Base-by-base conservation (phyloP, 148 eudicot species). In the Suaeda aralocaspica region DNA sequence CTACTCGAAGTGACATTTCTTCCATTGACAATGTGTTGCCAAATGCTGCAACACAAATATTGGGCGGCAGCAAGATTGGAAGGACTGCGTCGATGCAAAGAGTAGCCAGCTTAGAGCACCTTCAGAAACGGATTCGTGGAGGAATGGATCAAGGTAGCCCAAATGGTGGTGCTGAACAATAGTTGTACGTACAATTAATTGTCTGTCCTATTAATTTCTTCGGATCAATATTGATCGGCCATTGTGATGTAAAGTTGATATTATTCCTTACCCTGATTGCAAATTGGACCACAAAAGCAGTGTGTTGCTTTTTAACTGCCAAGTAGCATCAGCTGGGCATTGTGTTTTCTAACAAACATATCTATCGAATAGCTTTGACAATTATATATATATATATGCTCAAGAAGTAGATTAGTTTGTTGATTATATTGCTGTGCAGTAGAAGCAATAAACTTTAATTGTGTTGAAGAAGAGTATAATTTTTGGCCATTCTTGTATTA, bases 101-200 rank as follows among this genome's bases (percentile, higher is more conserved):
- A 72, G 97, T 88, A 64, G 96, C 96, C 67, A 94, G 98, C 80
- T 83, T 92, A 90, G 97, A 94, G 77, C 96, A 91, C 82, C 84
- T 91, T 71, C 98, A 94, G 83, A 89, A 91, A 79, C 86, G 96
- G 70, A 87, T 94, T 41, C 88, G 98, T 49, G 97, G 88, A 2
- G 88, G 77, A 39, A 59, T 71, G 26, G 78, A 78, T 66, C 79
- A 84, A 68, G 69, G 81, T 41, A 82, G 80, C 64, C 72, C 74
- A 18, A 79, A 77, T 60, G 70, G 64, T 59, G 75, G 73, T 36
- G 72, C 80, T 28, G 77, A 80, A 68, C 79, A 77, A 74, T 81
- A 73, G 72, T 34, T 59, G n/a, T 51, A 52, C 75, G 21, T 28
- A 34, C 58, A n/a, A n/a, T 45, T 18, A 62, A 29, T 28, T 24